Evolutionary conservation across 345 rosid genomes (phyloP).

Genomic region (Cardamine occulta): DNA sequence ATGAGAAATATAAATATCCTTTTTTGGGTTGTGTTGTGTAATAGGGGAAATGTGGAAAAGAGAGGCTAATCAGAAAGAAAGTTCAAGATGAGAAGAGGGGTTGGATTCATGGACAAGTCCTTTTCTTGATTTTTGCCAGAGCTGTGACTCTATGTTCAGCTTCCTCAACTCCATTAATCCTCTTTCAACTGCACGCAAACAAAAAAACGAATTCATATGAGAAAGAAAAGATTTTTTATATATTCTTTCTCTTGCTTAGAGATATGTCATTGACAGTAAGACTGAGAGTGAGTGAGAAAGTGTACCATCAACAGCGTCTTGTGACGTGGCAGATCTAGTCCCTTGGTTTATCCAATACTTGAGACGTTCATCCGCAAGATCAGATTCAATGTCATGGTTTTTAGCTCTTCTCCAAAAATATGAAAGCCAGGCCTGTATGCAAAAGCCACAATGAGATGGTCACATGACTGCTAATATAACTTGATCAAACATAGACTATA

Average conservation of each 20-base stretch:
- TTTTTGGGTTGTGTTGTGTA: conserved; percentile 2
- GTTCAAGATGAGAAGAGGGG: conserved; percentile 45
- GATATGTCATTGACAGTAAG: conserved; percentile 11
- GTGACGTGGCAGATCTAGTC: conserved; percentile 53
- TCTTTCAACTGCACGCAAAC: conserved; percentile 62
- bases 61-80: conserved; percentile 44
- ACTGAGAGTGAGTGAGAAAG: conserved; percentile 12
- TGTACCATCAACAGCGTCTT: conserved; percentile 87
- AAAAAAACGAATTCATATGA: background rate
- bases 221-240: background rate
- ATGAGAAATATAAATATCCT: background rate
- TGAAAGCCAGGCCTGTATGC: conserved; percentile 77
- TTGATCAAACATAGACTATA: background rate
- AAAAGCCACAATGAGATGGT: conserved; percentile 14
- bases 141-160: conserved; percentile 70
- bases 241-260: background rate
- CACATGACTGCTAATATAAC: background rate
- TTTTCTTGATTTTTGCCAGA: conserved; percentile 70
- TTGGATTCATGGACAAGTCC: conserved; percentile 52
- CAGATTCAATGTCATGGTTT: conserved; percentile 68
- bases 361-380: conserved; percentile 77
- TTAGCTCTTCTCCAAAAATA: conserved; percentile 90
- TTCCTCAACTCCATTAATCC: conserved; percentile 83
- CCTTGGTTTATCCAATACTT: conserved; percentile 68
- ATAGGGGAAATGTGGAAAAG: background rate